These are phyloP conservation scores for Aspergillus fischeri DNA, from an alignment of 2,329 filamentous ascomycete genomes.

Conservation along the genomic window DNA sequence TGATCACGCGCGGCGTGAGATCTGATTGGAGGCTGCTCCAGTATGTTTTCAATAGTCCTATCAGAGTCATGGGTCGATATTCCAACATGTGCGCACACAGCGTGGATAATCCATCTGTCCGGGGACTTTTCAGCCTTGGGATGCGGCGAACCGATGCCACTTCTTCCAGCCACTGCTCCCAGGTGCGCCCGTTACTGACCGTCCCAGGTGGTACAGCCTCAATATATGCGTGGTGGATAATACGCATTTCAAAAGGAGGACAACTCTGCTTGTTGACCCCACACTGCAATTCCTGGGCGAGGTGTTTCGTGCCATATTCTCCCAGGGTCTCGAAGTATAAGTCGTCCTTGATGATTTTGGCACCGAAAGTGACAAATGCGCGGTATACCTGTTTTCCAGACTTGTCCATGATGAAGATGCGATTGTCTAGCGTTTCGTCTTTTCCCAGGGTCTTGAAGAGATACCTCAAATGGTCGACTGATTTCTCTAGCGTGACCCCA, in stretches of 20 bases:
- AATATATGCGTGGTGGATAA: constrained; percentile 3
- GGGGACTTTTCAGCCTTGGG: constrained; percentile 1
- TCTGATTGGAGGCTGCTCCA: neutral
- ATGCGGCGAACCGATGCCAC: constrained; percentile 1
- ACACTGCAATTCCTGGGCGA: neutral
- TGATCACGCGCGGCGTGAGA: neutral
- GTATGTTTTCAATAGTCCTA: constrained; percentile 1
- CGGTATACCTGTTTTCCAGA: neutral
- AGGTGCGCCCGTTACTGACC: neutral
- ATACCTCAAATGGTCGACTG: constrained; percentile 1
- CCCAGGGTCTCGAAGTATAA: constrained; percentile 2
- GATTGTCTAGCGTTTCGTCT: neutral
- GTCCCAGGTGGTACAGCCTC: neutral
- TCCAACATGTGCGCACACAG: neutral
- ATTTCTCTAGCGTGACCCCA: neutral
- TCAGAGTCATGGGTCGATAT: neutral
- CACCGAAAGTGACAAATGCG: neutral
- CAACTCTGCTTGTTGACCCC: neutral
- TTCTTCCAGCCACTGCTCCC: constrained; percentile 4
- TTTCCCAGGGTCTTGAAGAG: neutral
- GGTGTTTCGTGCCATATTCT: neutral
- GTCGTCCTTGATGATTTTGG: neutral
- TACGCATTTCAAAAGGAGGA: neutral
- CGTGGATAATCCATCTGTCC: neutral
- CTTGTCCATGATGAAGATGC: constrained; percentile 4